phyloP scores from a whole-genome alignment of 352 stramenopile species.

The Thraustochytrium sp. region DNA sequence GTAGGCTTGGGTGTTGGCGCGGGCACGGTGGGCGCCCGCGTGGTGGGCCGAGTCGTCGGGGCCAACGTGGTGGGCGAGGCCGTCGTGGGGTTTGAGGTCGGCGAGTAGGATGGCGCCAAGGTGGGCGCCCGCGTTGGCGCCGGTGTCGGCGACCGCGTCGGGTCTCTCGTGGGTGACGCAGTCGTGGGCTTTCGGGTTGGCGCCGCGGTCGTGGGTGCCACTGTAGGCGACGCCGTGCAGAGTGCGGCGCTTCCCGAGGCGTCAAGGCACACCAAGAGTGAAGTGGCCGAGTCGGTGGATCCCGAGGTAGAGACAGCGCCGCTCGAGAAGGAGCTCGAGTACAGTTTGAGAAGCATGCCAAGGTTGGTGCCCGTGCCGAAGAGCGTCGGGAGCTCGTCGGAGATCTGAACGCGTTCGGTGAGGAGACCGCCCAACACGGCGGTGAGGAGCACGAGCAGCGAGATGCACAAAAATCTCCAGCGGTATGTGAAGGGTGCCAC shows the following conservation, averaged over 20 bases:
- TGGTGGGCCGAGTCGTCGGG: too few relatives aligned
- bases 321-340: neutral
- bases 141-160: too few relatives aligned
- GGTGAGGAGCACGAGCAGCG: neutral
- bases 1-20: too few relatives aligned
- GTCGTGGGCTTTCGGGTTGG: too few relatives aligned
- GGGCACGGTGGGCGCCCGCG: too few relatives aligned
- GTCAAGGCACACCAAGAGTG: neutral
- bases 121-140: neutral
- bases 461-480: neutral
- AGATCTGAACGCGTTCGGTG: neutral
- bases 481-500: neutral
- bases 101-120: too few relatives aligned
- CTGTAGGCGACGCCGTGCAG: neutral
- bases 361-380: neutral
- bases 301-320: neutral
- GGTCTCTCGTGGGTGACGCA: too few relatives aligned
- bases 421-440: neutral
- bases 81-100: neutral
- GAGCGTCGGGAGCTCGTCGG: slow-evolving; percentile 5
- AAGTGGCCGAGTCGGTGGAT: neutral
- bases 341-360: neutral
- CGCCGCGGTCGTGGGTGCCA: neutral
- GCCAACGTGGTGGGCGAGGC: neutral
- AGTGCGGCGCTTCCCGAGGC: neutral